Base-by-base conservation (phyloP, 1,284 basidiomycete species). In the Malassezia restricta region DNA sequence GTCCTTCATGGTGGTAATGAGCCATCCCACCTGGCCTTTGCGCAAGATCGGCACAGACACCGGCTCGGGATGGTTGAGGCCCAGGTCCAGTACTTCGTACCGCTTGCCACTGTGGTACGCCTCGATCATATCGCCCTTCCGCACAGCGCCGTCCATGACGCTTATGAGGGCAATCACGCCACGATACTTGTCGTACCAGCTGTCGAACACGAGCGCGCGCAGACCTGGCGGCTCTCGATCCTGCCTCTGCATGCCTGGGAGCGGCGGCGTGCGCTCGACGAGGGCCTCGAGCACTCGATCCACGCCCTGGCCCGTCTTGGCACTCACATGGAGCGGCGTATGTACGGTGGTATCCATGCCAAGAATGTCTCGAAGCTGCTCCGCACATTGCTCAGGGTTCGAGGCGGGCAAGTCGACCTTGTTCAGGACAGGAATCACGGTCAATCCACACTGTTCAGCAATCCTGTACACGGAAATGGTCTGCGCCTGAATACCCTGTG, bases 401-500 rank as follows among this genome's bases (percentile, higher is more conserved):
- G 61, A 58, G 6, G 61, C 60, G 6, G 65, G 58, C 14, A 57
- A 30, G 46, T 74, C 33, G 46, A 86, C 86, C 80, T 98, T 98
- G 77, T 96, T 98, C 45, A 96, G 78, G 15, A 95, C 85, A 2
- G 92, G 89, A 38, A 98, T 85, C 49, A 98, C 85, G 33, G 79
- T 83, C 17, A 96, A 76, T 1, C 85, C 83, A 35, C 61, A 63
- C 43, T 83, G 80, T 68, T 90, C 86, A 64, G 80, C 79, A 48
- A 86, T 81, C 63, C 92, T 86, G 65, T 86, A 92, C 5, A 98
- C 94, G 0, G 88, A 92, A 51, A 99, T 83, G 5, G 91, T 89
- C 75, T 99, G 94, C 0, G 94, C 92, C 75, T 99, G 94, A 5
- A 99, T 84, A 11, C 92, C 92, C 78, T 96, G 92, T 40, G 88